Base-by-base conservation (phyloP, 257 asterid genomes). In the Solanum chilense region DNA sequence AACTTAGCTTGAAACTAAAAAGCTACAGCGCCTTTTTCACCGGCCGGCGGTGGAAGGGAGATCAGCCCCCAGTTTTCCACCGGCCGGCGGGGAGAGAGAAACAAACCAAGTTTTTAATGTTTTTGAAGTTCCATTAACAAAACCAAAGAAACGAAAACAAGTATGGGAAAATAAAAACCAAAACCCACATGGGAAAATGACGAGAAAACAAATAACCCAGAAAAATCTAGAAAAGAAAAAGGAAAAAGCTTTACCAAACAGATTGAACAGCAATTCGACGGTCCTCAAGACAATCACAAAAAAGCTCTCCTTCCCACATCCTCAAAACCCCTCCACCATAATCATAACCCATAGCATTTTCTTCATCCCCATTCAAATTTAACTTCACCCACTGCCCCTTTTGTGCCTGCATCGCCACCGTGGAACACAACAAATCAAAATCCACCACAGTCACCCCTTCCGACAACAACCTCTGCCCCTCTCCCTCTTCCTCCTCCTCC, bases 301-400 rank as follows among this genome's bases (percentile, higher is more conserved):
- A 83, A 80, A 97, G 93, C 88, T 93, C 98, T 37, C 99, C 99
- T 86, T 97, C 99, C 99, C 99, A 97, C 99, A 97, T 94, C 92
- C 99, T 92, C 52, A 94, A 90, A 75, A 90, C 94, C 35, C 93
- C 93, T 66, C 96, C 98, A 31, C 90, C 87, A 87, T 86, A 70
- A 73, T 45, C 87, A 83, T 87, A 87, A 15, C 85, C 41, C 35
- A 27, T 87, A 74, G 77, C 9, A 62, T 84, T 31, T 20, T 84
- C 93, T 11, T 89, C 92, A 52, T 89, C 93, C 27, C 83, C 88
- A 60, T 85, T 93, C 15, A 45, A 89, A 86, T 93, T 92, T 70
- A 93, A 86, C 74, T 88, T 92, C 3, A 89, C 96, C 98, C 98
- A 95, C 77, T 92, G 91, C 21, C 98, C 98, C 87, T 92, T 90